These are phyloP conservation scores for Calonectria multiphialidica DNA, from an alignment of 2,329 filamentous ascomycete species.

Conservation along the genomic window DNA sequence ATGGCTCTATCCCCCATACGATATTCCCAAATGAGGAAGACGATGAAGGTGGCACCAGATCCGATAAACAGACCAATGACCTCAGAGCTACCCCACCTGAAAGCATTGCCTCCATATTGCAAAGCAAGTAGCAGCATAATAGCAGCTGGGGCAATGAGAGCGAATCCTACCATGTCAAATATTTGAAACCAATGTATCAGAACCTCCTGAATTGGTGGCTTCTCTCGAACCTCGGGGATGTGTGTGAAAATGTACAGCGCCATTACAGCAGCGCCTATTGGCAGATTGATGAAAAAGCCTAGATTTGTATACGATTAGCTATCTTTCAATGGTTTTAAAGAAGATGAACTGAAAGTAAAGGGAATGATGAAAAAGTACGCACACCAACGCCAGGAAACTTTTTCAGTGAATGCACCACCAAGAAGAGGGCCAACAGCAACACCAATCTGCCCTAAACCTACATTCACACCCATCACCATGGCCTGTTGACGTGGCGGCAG, in stretches of 20 bases:
- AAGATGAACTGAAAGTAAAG: neutral
- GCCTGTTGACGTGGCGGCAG: neutral
- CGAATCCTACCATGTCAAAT: conserved; percentile 45
- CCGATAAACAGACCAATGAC: conserved; percentile 53
- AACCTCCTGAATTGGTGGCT: neutral
- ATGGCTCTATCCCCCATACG: conserved; percentile 54
- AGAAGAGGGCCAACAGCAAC: conserved; percentile 62
- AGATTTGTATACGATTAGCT: neutral
- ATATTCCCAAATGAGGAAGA: conserved; percentile 48
- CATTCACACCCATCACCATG: neutral
- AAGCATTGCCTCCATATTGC: conserved; percentile 51
- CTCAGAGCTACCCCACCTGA: conserved; percentile 50
- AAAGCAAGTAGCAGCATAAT: conserved; percentile 60
- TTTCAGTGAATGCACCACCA: conserved; percentile 71
- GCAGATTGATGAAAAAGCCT: conserved; percentile 69
- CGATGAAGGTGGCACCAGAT: conserved; percentile 43
- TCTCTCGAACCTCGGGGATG: neutral
- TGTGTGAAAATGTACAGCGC: neutral
- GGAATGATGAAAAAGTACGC: neutral
- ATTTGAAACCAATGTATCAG: neutral
- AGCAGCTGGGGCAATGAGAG: conserved; percentile 45
- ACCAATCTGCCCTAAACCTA: neutral
- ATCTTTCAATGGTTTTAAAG: no score
- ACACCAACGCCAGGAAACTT: conserved; percentile 69
- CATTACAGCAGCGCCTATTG: conserved; percentile 38